These are phyloP conservation scores for Hypoxylon rubiginosum DNA, from an alignment of 2,329 filamentous ascomycete species.

Conservation along the genomic window DNA sequence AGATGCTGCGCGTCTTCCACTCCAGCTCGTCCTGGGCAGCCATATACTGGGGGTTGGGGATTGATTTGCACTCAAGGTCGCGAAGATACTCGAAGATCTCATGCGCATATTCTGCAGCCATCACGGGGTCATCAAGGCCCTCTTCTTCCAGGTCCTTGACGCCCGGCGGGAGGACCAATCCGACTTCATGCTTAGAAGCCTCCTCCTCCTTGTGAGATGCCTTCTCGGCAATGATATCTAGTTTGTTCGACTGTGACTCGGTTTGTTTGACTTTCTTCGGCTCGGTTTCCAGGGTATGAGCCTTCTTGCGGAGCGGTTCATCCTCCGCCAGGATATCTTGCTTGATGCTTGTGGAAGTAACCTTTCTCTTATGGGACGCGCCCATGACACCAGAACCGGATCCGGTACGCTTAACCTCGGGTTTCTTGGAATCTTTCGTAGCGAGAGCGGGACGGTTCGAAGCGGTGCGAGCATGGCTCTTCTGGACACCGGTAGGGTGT, in stretches of 20 bases:
- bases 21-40: constrained; percentile 93
- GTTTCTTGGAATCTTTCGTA: constrained; percentile 78
- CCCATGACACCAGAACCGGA: constrained; percentile 78
- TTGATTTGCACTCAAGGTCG: constrained; percentile 81
- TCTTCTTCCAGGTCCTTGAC: constrained; percentile 83
- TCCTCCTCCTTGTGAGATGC: constrained; percentile 46
- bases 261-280: constrained; percentile 58
- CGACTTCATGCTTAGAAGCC: constrained; percentile 43
- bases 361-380: constrained; percentile 76
- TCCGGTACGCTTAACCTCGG: constrained; percentile 78
- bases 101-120: constrained; percentile 97
- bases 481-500: constrained; percentile 86
- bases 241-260: constrained; percentile 38
- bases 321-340: constrained; percentile 71
- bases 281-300: constrained; percentile 66
- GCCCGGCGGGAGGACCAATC: constrained; percentile 50
- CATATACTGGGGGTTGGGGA: constrained; percentile 96
- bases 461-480: constrained; percentile 70
- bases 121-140: constrained; percentile 92
- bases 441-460: constrained; percentile 73
- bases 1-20: constrained; percentile 98
- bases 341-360: constrained; percentile 67
- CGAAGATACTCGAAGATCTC: constrained; percentile 98
- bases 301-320: constrained; percentile 78
- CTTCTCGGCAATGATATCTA: constrained; percentile 53